Evolutionary conservation across 2,329 filamentous ascomycete species (phyloP), one percentile per base, ranked within the genome.

Genomic region (Aspergillus intermedius): DNA sequence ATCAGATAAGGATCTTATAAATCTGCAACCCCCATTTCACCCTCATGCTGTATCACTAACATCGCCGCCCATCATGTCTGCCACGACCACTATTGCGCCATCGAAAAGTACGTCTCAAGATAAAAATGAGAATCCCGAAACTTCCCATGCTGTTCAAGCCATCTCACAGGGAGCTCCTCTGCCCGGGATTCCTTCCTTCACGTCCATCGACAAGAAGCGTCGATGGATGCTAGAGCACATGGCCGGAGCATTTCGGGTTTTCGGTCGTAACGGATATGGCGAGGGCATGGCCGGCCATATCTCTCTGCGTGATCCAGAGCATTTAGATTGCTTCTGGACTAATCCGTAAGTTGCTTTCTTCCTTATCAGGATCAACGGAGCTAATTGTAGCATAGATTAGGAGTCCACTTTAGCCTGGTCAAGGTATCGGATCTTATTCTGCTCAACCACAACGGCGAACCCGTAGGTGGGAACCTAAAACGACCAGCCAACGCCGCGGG

Each of bases 401-500:
- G 65, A 4, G 67, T 67, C 44, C 72, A 77, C 54, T 77, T 77
- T 60, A 68, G 63, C 6, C 61, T 68, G 19, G 65, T 76, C 28
- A 62, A 63, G 23, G 72, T 71, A 12, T 68, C 62, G 2, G 72
- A 75, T 47, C 58, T 75, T 43, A 69, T 75, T 40, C 65, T 74
- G 1, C 68, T 78, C 10, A 65, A 74, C 49, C 62, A 74, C 37
- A 50, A 65, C 4, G 75, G 74, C 23, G 58, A 72, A 37, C 66
- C 74, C 37, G 64, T 75, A 30, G 71, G 66, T 35, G 73, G 72
- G 13, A 68, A 71, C 23, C 59, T 57, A 21, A 56, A 44, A 12
- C 48, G 66, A 9, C 59, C 71, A 2, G 64, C 74, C 48, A 76
- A 76, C 54, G 69, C 69, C 0, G 72, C 74, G 1, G 74, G 70